These are phyloP conservation scores for Moesziomyces sp. DNA, from an alignment of 1,284 basidiomycete genomes.

Conservation along the genomic window DNA sequence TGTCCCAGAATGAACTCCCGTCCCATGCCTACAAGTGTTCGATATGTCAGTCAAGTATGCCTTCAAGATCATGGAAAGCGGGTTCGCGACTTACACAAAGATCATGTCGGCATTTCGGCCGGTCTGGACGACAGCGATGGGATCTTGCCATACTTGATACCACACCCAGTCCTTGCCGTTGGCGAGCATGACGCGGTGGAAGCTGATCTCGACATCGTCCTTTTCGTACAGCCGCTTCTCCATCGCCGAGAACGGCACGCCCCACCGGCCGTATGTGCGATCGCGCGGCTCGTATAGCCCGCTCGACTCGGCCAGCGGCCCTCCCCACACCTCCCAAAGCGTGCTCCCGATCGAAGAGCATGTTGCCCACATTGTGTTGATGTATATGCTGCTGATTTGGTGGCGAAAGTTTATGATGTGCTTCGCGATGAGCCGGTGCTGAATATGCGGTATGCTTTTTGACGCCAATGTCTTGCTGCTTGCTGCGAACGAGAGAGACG, in stretches of 20 bases:
- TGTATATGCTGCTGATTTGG: neutral
- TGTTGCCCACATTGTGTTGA: neutral
- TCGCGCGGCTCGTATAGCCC: conserved; percentile 54
- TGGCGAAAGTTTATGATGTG: too few species aligned
- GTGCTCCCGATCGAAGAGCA: conserved; percentile 17
- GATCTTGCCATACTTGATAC: conserved; percentile 66
- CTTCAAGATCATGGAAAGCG: neutral
- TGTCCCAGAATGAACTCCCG: conserved; percentile 65
- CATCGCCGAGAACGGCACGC: conserved; percentile 61
- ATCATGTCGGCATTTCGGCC: conserved; percentile 61
- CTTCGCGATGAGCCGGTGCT: too few species aligned
- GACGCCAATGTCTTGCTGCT: too few species aligned
- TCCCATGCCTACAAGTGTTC: conserved; percentile 48
- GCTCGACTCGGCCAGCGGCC: conserved; percentile 38
- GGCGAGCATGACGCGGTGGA: conserved; percentile 57
- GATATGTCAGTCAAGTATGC: neutral
- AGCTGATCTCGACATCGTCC: conserved; percentile 57
- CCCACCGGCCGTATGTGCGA: conserved; percentile 54
- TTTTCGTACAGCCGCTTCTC: conserved; percentile 63
- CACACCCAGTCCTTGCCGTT: conserved; percentile 64
- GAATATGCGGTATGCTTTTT: too few species aligned
- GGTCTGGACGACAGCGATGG: conserved; percentile 40
- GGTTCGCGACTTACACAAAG: conserved; percentile 42
- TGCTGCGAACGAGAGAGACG: neutral
- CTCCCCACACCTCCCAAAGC: conserved; percentile 59